Evolutionary conservation across 1,139 yeast genomes (phyloP), one percentile per base, ranked within the genome.

Genomic region (Yamadazyma blattariae): DNA sequence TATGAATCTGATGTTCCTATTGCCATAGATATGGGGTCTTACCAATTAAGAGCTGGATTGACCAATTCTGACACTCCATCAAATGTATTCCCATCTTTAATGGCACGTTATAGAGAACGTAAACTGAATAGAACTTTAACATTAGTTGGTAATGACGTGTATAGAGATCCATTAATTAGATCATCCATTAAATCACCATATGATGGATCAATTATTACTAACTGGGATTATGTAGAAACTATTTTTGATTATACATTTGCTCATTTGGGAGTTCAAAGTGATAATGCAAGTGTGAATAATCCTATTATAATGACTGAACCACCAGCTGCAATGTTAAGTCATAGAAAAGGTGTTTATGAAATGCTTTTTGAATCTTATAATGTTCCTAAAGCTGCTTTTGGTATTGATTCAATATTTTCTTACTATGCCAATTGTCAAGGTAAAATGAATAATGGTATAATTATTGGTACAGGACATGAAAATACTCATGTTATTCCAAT

Each of bases 151-250:
- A 77, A 84, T 48, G 97, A 90, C 56, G 79, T 82, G 9, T 78
- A 71, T 51, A 56, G 86, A 21, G 97, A 90, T 50, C 73, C 80
- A 6, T 64, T 82, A 7, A 73, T 85, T 30, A 74, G 82, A 43
- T 72, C 86, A 19, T 80, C 83, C 33, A 74, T 87, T 31, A 80
- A 78, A 50, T 69, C 86, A 3, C 96, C 97, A 0, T 92, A 76
- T 54, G 98, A 94, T 57, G 96, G 96, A 0, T 76, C 88, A 3
- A 63, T 88, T 47, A 67, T 92, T 25, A 81, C 95, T 20, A 92
- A 90, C 56, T 94, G 98, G 97, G 98, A 94, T 40, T 77, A 82
- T 39, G 74, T 84, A 7, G 98, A 94, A 55, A 74, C 71, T 37
- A 75, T 92, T 37, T 57, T 94, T 37, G 97, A 92, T 55, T 92